These are phyloP conservation scores for Gossypium sturtianum DNA, from an alignment of 345 rosid species.

Conservation along the genomic window DNA sequence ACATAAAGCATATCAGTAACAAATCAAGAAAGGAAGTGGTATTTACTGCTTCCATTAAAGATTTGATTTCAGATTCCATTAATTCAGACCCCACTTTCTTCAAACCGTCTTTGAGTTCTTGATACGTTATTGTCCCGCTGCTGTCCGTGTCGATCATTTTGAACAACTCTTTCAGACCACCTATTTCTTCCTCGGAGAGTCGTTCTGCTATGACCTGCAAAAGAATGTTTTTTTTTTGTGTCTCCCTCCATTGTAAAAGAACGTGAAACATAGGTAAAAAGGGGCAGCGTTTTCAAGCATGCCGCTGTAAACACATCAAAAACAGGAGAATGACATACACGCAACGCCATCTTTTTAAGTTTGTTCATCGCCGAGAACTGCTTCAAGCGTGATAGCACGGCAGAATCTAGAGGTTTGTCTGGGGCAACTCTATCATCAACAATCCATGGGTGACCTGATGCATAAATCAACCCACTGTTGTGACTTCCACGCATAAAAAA, in stretches of 20 bases:
- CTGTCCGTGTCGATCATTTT: conserved; percentile 90
- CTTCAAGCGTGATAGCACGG: conserved; percentile 32
- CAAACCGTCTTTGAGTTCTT: conserved; percentile 83
- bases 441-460: neutral
- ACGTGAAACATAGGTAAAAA: neutral
- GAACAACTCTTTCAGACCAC: conserved; percentile 88
- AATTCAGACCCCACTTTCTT: conserved; percentile 79
- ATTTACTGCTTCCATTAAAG: conserved; percentile 89
- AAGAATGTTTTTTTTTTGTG: neutral
- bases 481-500: neutral
- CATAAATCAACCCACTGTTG: neutral
- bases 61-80: conserved; percentile 87
- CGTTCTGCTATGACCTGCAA: conserved; percentile 93
- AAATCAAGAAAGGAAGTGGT: neutral
- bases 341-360: conserved; percentile 94
- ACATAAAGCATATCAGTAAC: neutral
- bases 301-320: neutral
- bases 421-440: conserved; percentile 5
- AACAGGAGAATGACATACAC: conserved; percentile 41
- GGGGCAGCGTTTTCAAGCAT: neutral
- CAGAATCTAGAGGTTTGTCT: neutral
- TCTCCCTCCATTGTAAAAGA: neutral
- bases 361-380: conserved; percentile 95
- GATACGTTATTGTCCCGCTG: conserved; percentile 91
- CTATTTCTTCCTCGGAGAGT: conserved; percentile 96